A percentile compares a stretch with the other conserved stretches of the same genome.
These are phyloP conservation scores for Trichoderma lentiforme DNA, from an alignment of 2,329 filamentous ascomycete genomes.

Conservation along the genomic window DNA sequence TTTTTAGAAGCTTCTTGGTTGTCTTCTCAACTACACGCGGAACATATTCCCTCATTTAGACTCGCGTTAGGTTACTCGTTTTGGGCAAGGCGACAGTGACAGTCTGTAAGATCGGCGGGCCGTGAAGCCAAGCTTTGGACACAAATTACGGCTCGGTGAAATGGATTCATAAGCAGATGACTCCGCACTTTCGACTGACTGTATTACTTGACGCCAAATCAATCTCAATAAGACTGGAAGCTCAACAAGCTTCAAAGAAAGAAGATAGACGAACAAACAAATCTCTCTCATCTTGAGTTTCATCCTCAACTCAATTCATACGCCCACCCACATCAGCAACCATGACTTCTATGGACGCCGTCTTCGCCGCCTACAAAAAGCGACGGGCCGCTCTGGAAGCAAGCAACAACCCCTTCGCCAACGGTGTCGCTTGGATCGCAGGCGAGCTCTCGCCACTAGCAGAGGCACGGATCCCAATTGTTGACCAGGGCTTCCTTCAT, in stretches of 20 bases:
- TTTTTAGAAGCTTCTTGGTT: neutral
- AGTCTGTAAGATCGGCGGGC: neutral
- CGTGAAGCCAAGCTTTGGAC: neutral
- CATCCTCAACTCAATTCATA: neutral
- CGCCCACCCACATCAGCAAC: neutral
- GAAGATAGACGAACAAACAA: neutral
- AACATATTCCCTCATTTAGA: neutral
- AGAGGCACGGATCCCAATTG: constrained; percentile 3
- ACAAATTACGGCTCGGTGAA: neutral
- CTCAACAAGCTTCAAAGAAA: neutral
- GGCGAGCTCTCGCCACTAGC: neutral
- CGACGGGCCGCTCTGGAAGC: neutral
- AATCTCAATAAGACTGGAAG: neutral
- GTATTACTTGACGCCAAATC: neutral
- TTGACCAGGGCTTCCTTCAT: constrained; percentile 11
- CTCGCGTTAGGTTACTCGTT: neutral
- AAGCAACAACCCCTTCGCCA: constrained; percentile 2
- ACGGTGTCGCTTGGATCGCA: constrained; percentile 2
- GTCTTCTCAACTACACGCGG: neutral
- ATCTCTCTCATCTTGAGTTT: neutral
- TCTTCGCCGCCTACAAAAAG: neutral
- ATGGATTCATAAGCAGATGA: neutral
- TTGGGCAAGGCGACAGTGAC: neutral
- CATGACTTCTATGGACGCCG: constrained; percentile 5
- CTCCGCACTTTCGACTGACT: neutral